These are phyloP conservation scores for Boechera divaricarpa DNA, from an alignment of 345 rosid species.

Conservation along the genomic window DNA sequence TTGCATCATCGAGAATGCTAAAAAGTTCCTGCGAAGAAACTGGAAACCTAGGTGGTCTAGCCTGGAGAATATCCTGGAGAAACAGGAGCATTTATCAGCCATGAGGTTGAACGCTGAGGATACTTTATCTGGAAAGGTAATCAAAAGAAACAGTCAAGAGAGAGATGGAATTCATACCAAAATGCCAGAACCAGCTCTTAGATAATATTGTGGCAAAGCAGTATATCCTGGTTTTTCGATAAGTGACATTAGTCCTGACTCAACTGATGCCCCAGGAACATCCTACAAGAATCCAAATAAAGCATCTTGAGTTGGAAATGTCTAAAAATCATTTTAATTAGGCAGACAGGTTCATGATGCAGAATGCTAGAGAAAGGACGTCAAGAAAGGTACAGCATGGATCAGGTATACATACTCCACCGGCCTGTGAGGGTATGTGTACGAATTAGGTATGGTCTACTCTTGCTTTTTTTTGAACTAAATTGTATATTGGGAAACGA, in stretches of 20 bases:
- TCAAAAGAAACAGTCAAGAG: neutral
- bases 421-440: constrained; percentile 1
- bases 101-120: constrained; percentile 17
- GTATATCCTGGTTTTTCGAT: constrained; percentile 68
- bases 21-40: constrained; percentile 78
- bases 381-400: constrained; percentile 6
- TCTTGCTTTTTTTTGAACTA: constrained; percentile 3
- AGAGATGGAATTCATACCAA: constrained; percentile 59
- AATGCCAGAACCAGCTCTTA: constrained; percentile 84
- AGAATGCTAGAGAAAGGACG: constrained; percentile 21
- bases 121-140: constrained; percentile 12
- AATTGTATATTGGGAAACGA: constrained; percentile 9
- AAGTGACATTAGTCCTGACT: constrained; percentile 64
- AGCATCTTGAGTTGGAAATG: constrained; percentile 24
- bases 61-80: constrained; percentile 82
- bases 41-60: constrained; percentile 71
- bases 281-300: constrained; percentile 55
- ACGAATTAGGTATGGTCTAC: constrained; percentile 3
- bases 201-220: constrained; percentile 71
- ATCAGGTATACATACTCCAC: constrained; percentile 28
- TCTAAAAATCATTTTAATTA: constrained; percentile 10
- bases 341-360: constrained; percentile 19
- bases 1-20: constrained; percentile 89
- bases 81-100: constrained; percentile 34
- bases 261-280: constrained; percentile 67